Conservation (phyloP, 805 yeast genomes). For the Candida pseudofarinosa region DNA sequence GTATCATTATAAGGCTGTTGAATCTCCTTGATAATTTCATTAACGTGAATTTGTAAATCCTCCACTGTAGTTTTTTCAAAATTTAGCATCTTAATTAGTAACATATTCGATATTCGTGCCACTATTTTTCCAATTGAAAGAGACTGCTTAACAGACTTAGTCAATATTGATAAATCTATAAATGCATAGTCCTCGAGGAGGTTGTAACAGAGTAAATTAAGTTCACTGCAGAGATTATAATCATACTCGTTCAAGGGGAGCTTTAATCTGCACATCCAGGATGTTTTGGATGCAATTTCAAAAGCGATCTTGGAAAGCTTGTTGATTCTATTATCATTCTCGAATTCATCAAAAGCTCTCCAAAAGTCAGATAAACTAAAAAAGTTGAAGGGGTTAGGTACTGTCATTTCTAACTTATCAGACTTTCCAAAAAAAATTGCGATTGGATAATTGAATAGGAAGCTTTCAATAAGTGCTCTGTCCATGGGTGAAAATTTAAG, state of each 20-base stretch:
- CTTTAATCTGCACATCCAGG: constrained; percentile 5
- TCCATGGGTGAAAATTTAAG: constrained; percentile 17
- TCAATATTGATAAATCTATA: background rate
- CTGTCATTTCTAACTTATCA: constrained; percentile 15
- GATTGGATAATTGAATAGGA: constrained; percentile 39
- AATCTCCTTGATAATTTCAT: constrained; percentile 3
- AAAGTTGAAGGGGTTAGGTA: constrained; percentile 42
- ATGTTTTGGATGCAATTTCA: constrained; percentile 6
- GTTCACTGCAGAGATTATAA: background rate
- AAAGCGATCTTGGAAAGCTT: constrained; percentile 3
- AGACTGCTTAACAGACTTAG: background rate
- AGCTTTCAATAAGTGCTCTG: constrained; percentile 42
- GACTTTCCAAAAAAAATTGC: constrained; percentile 32
- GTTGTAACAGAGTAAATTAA: background rate
- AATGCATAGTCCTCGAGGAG: background rate
- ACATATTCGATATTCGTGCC: constrained; percentile 3
- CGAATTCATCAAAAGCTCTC: background rate
- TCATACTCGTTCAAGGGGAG: constrained; percentile 4
- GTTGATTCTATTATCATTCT: background rate
- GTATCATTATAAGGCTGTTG: constrained; percentile 4
- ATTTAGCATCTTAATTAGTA: constrained; percentile 4
- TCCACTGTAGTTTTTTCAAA: constrained; percentile 1
- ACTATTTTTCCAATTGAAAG: constrained; percentile 4
- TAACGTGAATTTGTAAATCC: constrained; percentile 3
- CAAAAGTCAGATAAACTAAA: constrained; percentile 11